These are phyloP conservation scores for Suhomyces wounanorum DNA, from an alignment of 1,139 yeast genomes.

Conservation along the genomic window DNA sequence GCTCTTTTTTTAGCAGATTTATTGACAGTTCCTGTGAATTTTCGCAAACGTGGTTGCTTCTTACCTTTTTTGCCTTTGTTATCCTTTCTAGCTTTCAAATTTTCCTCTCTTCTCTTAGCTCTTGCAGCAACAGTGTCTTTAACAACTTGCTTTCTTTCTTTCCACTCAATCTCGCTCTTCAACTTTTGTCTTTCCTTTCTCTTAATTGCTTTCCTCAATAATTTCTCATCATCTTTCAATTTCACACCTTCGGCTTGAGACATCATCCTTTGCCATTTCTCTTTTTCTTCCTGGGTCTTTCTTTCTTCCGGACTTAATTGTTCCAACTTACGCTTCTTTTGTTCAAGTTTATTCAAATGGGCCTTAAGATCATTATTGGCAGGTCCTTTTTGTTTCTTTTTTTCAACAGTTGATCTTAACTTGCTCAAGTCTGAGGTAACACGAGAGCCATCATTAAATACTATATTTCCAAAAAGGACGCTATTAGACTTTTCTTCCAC, in stretches of 20 bases:
- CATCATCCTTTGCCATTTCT: conserved; percentile 82
- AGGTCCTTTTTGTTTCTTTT: conserved; percentile 73
- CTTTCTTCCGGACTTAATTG: conserved; percentile 66
- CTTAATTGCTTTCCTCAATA: conserved; percentile 82
- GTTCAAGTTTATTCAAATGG: conserved; percentile 74
- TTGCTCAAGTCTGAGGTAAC: conserved; percentile 75
- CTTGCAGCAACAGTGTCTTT: conserved; percentile 73
- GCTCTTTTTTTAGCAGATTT: conserved; percentile 52
- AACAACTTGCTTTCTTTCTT: conserved; percentile 78
- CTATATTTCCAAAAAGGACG: conserved; percentile 79
- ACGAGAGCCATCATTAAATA: conserved; percentile 78
- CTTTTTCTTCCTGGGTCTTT: conserved; percentile 63
- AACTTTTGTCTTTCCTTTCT: conserved; percentile 78
- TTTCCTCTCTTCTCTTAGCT: conserved; percentile 85
- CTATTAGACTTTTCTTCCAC: conserved; percentile 30
- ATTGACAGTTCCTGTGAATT: conserved; percentile 60
- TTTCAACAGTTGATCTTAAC: conserved; percentile 53
- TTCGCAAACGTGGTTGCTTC: conserved; percentile 67
- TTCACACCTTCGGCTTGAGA: conserved; percentile 88
- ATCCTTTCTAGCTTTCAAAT: conserved; percentile 76
- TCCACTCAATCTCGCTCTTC: conserved; percentile 84
- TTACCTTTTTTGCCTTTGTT: conserved; percentile 74
- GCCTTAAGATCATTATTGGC: conserved; percentile 83
- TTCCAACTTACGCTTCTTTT: conserved; percentile 65
- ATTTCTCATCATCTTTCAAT: conserved; percentile 84